Percentiles rank a stretch among this genome's conserved stretches.
Evolutionary conservation across 2,329 filamentous ascomycete genomes (phyloP).

Genomic region (Plectosphaerella cucumerina): DNA sequence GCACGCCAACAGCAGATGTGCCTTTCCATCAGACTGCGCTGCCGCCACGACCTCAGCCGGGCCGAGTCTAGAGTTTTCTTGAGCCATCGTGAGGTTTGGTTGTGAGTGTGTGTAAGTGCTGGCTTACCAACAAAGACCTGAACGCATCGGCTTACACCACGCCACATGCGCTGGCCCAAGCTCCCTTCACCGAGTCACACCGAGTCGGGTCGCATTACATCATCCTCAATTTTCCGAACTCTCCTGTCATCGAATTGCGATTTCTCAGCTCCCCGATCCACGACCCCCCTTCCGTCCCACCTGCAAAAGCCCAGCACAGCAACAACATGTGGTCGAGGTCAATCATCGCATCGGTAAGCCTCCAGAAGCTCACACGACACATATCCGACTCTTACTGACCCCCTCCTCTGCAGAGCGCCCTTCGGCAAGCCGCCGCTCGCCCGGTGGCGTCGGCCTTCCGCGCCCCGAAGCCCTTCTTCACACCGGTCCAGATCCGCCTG

Average conservation of each 20-base stretch:
- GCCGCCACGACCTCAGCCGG: constrained; percentile 10
- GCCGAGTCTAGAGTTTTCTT: constrained; percentile 2
- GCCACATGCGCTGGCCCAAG: neutral
- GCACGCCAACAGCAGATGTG: constrained; percentile 5
- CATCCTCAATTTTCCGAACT: constrained; percentile 8
- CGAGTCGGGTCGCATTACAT: constrained; percentile 5
- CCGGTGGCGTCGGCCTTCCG: constrained; percentile 22
- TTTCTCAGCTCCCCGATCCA: neutral
- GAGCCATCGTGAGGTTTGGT: constrained; percentile 1
- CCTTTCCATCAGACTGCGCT: constrained; percentile 8
- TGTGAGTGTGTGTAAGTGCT: neutral
- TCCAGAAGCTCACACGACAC: neutral
- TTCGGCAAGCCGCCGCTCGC: constrained; percentile 29
- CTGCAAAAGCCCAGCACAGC: neutral
- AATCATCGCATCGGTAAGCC: constrained; percentile 1
- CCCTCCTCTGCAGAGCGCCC: constrained; percentile 24
- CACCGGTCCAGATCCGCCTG: constrained; percentile 52
- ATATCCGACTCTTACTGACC: constrained; percentile 6
- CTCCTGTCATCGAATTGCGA: neutral
- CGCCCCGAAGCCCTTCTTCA: constrained; percentile 11
- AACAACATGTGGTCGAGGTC: constrained; percentile 4
- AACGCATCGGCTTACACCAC: neutral
- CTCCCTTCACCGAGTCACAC: neutral
- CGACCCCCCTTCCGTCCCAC: neutral
- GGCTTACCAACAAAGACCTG: neutral